Base-by-base conservation (phyloP, 2,329 filamentous ascomycete genomes). In the Eutypa lata region DNA sequence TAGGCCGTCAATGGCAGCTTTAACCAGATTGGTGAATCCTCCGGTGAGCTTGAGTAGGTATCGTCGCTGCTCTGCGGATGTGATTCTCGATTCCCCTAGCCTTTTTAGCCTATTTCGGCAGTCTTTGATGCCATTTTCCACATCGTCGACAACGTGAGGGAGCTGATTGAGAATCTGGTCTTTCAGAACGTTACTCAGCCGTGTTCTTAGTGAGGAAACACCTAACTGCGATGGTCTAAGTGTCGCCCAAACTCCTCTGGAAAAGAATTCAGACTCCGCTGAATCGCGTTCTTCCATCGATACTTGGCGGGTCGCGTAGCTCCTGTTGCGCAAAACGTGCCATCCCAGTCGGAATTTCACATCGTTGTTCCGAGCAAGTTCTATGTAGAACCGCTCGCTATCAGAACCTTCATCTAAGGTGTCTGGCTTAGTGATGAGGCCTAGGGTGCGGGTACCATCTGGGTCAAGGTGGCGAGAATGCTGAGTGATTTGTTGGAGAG, bases 401-500 rank as follows among this genome's bases (percentile, higher is more conserved):
- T 70, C 71, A 1, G 74, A 75, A 4, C 68, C 69, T 0, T 50
- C 40, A 45, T 52, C 52, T 19, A 65, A 50, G 16, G 54, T 52
- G 44, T 80, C 76, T 4, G 74, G 74, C 55, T 79, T 79, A 0
- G 76, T 80, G 55, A 80, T 74, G 52, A 80, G 50, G 7, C 76
- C 76, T 1, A 80, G 61, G n/a, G 77, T 80, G 13, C 77, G 71
- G 3, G 56, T 45, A 7, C 74, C 72, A 7, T 71, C 55, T 14
- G 65, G 57, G 45, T 61, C 49, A 6, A 55, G 31, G 13, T 48
- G 47, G 3, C 78, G 73, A n/a, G 79, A 72, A 48, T 74, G 60
- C 10, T 76, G 69, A 0, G 81, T 68, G 6, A 88, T 76, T 16
- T 74, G 69, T 60, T 89, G 84, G 24, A 82, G 76, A 14, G 79